Evolutionary conservation across 139 green algal genomes (phyloP).

Genomic region (Microglena sp.): DNA sequence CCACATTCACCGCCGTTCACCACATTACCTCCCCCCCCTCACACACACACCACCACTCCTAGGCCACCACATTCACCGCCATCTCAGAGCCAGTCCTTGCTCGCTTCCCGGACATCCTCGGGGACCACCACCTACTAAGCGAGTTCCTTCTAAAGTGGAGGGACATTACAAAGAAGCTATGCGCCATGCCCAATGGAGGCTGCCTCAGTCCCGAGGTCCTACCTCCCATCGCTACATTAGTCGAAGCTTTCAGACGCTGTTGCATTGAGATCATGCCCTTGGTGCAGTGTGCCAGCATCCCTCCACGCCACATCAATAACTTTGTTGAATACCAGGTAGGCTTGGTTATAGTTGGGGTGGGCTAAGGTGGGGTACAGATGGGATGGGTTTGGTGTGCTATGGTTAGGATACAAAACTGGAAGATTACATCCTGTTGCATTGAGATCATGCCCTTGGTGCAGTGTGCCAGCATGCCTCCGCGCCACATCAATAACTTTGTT

Average conservation of each 20-base stretch:
- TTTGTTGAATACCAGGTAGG: constrained; percentile 43
- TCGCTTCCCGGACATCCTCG: constrained; percentile 22
- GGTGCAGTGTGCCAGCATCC: constrained; percentile 27
- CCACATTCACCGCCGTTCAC: too few relatives aligned
- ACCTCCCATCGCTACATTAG: constrained; percentile 20
- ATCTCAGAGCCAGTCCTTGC: constrained; percentile 28
- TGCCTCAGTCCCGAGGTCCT: constrained; percentile 19
- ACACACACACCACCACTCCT: too few relatives aligned
- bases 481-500: constrained; percentile 45
- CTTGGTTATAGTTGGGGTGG: too few relatives aligned
- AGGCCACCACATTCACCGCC: too few relatives aligned
- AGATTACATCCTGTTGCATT: constrained; percentile 27
- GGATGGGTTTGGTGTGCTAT: too few relatives aligned
- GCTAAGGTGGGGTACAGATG: too few relatives aligned
- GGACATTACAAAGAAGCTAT: constrained; percentile 24
- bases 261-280: constrained; percentile 31
- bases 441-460: constrained; percentile 34
- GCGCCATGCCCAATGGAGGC: constrained; percentile 1
- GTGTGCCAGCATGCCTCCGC: constrained; percentile 24
- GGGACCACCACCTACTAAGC: constrained; percentile 28
- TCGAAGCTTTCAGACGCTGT: constrained; percentile 34
- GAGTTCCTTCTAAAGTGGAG: constrained; percentile 35
- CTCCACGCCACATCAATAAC: constrained; percentile 42
- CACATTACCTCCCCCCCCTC: too few relatives aligned
- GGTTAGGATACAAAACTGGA: too few relatives aligned